Evolutionary conservation across 805 yeast genomes (phyloP), one percentile per base, ranked within the genome.

Genomic region (Priceomyces melissophilus): DNA sequence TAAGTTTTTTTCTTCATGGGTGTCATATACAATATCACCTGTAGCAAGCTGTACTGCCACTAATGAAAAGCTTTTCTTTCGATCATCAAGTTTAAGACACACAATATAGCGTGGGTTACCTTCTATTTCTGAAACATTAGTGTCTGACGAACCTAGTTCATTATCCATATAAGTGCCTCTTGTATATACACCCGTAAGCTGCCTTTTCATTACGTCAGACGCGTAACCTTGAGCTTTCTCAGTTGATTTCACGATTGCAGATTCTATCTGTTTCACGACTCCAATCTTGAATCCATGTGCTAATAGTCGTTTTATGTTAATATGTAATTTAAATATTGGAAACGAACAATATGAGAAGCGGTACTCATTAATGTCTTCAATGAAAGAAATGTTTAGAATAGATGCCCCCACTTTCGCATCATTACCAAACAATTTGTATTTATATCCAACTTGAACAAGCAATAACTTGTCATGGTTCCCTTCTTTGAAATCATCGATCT

Each of bases 401-500:
- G 71, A 65, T 10, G 95, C 74, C 0, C 83, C 96, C 3, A 67
- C 64, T 10, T 69, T 71, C 0, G 98, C 97, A 62, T 91, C 97
- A 40, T 81, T 74, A 0, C 95, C 96, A 57, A 79, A 87, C 45
- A 90, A 82, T 54, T 86, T 87, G 64, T 81, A 93, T 60, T 88
- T 89, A 65, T 91, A 93, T 0, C 99, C 99, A 2, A 87, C 95
- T 57, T 93, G 93, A 17, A 91, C 73, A 0, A 93, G 81, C 7
- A 93, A 65, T 1, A 93, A 50, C 39, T 86, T 86, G 49, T 87
- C 96, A 38, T 55, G 55, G 55, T 91, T 65, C 2, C 61, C 52
- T 4, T 60, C 49, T 54, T 89, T 89, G 38, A 93, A 63, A 2
- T 80, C 82, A 23, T 81, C 65, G 44, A 81, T 80, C 60, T 90